Percentiles rank a stretch among this genome's conserved stretches.
phyloP scores from a whole-genome alignment of 2,329 filamentous ascomycete genomes.

The Phaeosphaeria sp. region DNA sequence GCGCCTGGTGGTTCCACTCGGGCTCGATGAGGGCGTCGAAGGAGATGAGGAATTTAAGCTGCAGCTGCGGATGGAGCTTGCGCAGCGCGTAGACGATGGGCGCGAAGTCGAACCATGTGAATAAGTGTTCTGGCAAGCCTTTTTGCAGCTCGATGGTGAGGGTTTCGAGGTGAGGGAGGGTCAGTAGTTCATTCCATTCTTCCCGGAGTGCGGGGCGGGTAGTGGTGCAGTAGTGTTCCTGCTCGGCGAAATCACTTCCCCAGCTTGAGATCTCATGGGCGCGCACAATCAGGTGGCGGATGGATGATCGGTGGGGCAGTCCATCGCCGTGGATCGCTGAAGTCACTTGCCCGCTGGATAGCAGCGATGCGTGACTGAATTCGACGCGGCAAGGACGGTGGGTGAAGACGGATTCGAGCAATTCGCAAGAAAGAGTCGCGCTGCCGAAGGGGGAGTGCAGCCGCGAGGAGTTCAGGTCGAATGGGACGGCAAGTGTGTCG shows the following conservation, averaged over 20 bases:
- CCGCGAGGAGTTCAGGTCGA: conserved; percentile 2
- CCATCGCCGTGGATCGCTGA: neutral
- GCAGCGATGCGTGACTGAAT: neutral
- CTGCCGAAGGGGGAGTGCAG: conserved; percentile 2
- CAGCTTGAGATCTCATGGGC: neutral
- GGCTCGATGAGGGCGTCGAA: conserved; percentile 17
- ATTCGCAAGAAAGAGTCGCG: conserved; percentile 11
- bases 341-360: neutral
- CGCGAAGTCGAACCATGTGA: conserved; percentile 19
- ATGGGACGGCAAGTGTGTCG: neutral
- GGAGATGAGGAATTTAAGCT: conserved; percentile 5
- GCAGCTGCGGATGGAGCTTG: neutral
- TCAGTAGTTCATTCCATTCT: conserved; percentile 15
- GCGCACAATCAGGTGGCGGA: conserved; percentile 17
- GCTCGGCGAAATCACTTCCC: neutral
- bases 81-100: conserved; percentile 18
- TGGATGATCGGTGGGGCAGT: conserved; percentile 4
- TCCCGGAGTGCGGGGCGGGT: neutral
- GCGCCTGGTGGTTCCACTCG: conserved; percentile 7
- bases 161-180: conserved; percentile 12
- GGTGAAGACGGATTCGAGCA: conserved; percentile 17
- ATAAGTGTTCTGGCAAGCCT: conserved; percentile 4
- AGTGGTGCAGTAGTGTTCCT: neutral
- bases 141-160: conserved; percentile 14
- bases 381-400: conserved; percentile 13